Base-by-base conservation (phyloP, 139 green algal genomes). In the Coccomyxa sp. region DNA sequence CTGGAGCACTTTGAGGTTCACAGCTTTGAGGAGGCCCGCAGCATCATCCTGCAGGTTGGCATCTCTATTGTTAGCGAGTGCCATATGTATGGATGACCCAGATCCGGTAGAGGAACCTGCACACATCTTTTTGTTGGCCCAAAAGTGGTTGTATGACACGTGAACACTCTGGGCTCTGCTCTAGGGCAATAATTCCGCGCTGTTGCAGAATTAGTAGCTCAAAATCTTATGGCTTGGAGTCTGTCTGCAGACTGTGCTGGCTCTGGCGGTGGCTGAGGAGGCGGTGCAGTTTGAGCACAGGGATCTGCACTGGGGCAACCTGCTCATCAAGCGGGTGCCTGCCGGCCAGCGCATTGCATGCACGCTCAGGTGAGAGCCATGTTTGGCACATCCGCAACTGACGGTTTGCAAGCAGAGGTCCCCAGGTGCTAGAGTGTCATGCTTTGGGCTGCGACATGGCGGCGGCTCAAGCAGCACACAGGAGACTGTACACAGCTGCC, bases 251-350 rank as follows among this genome's bases (percentile, higher is more conserved):
- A 86, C 89, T 5, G 82, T 86, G 2, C 74, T 97, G 68, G 81
- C 88, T 12, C 81, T 99, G 54, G 95, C 95, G 5, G 91, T 97
- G 22, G 95, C 86, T 0, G 96, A 99, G 84, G 90, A 92, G 68
- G 88, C 87, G 9, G 86, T 89, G 37, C 64, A 89, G n/a, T 99
- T 99, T 88, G 96, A 99, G 88, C 96, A 99, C 90, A 84, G 96
- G 0, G 96, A 99, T 82, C 86, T 99, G 79, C 96, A 99, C 87
- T 98, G 95, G 92, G 91, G 92, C 75, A 97, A 95, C 86, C 71
- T 95, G 35, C 79, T 96, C 9, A 79, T 93, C 9, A 44, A 35
- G 36, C 76, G 79, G 6, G 54, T n/a, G 12, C n/a, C 68, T 50
- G 75, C 36, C 68, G 41, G 9, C 36, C 8, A 58, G 5, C 31